These are phyloP conservation scores for Chlorella vulgaris DNA, from an alignment of 139 green algal genomes.

Conservation along the genomic window DNA sequence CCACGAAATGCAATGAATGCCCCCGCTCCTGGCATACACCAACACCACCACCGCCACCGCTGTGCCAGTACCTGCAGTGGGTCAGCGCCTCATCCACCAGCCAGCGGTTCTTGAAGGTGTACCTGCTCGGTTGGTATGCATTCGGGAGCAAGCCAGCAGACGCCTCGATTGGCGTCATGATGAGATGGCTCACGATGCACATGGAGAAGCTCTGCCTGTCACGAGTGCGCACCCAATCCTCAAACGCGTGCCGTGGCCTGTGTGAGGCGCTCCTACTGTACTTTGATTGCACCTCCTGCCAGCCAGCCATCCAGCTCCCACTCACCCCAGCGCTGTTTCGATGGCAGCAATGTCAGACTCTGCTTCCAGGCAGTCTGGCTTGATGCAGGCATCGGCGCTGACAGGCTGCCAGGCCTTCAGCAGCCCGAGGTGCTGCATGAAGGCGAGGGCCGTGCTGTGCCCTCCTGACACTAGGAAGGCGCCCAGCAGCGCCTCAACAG, in stretches of 20 bases:
- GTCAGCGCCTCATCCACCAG: conserved; percentile 56
- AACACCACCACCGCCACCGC: too few relatives aligned
- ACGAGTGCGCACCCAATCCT: too few relatives aligned
- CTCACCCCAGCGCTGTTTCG: conserved; percentile 38
- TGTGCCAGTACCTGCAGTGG: conserved; percentile 33
- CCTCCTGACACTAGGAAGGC: conserved; percentile 43
- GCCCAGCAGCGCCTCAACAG: conserved; percentile 57
- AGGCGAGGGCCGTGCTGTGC: neutral
- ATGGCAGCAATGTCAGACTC: conserved; percentile 29
- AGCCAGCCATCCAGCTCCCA: neutral
- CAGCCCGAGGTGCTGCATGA: conserved; percentile 36
- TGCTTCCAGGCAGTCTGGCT: neutral
- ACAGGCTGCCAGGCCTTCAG: conserved; percentile 7
- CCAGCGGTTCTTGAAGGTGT: conserved; percentile 33
- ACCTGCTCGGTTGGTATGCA: neutral
- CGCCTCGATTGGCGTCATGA: too few relatives aligned
- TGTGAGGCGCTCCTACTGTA: too few relatives aligned
- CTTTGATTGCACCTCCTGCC: too few relatives aligned
- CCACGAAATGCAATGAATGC: too few relatives aligned
- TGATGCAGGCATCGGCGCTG: conserved; percentile 2
- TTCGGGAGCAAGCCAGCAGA: neutral
- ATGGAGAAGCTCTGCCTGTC: too few relatives aligned
- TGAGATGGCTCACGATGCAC: too few relatives aligned
- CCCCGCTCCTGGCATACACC: too few relatives aligned
- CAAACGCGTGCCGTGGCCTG: too few relatives aligned